Base-by-base conservation (phyloP, 2,329 filamentous ascomycete species). In the Didymella segeticola region DNA sequence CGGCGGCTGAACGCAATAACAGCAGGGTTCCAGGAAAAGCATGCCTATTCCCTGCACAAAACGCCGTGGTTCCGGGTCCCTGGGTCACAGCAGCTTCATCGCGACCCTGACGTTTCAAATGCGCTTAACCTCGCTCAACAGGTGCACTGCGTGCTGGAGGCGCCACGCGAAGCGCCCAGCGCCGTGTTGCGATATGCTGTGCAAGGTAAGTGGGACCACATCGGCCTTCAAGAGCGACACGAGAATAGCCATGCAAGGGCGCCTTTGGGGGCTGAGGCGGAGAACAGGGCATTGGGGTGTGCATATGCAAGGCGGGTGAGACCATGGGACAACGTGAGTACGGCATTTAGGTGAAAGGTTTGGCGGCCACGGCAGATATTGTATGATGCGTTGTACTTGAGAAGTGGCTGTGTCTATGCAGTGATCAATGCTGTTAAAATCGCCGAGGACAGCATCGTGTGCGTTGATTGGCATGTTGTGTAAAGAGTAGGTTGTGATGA, bases 351-450 rank as follows among this genome's bases (percentile, higher is more conserved):
- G 25, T 43, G 37, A 38, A 37, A 43, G 25, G 50, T 26, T 31
- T 37, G 38, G 34, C 22, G 17, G 41, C 10, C 42, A 53, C 49
- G 10, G 45, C 51, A 54, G 45, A 45, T 45, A 46, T 17, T 27
- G 51, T 49, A 33, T 36, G 23, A 36, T 38, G 23, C 15, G 23
- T 39, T 39, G 37, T 17, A 39, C 6, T 10, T 25, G 12, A 33
- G n/a, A 27, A 19, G 45, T n/a, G 19, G 31, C 23, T 30, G 25
- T 14, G 9, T 26, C 33, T 33, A 27, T 45, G 42, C 23, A 11
- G 22, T 38, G 47, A 31, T 41, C 47, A 47, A 46, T 47, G 33
- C 45, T 54, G 45, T 41, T 46, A 49, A 37, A 45, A 34, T 54
- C 39, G 45, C 41, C 23, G 39, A 30, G 31, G 43, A 43, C 43